Percentiles rank a stretch among this genome's conserved stretches.
phyloP scores from a whole-genome alignment of 139 green algal species.

The Trebouxia sp. region DNA sequence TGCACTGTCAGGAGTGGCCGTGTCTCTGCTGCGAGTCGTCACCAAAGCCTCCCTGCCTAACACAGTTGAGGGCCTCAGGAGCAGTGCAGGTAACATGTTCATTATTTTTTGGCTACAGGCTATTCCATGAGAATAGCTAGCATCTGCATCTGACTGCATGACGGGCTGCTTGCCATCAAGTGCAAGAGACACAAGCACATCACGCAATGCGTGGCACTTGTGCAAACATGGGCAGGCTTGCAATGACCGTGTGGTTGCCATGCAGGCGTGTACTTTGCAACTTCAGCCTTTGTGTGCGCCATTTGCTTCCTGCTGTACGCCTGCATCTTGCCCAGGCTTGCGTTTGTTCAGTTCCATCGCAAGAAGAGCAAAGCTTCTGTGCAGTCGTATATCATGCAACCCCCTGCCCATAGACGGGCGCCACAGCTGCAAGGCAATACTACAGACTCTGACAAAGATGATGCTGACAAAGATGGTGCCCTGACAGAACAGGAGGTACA shows the following conservation, averaged over 20 bases:
- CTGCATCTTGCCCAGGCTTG: slow-evolving; percentile 44
- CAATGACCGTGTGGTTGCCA: neutral
- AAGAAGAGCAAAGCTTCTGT: neutral
- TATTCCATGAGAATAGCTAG: too few species aligned
- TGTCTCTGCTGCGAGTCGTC: slow-evolving; percentile 66
- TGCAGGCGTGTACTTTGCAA: slow-evolving; percentile 62
- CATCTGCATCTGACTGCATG: too few species aligned
- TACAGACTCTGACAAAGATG: neutral
- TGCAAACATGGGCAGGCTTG: too few species aligned
- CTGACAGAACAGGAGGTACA: neutral
- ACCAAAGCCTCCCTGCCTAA: slow-evolving; percentile 69
- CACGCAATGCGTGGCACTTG: too few species aligned
- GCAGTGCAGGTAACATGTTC: slow-evolving; percentile 29
- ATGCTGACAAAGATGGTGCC: neutral
- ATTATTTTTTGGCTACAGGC: neutral
- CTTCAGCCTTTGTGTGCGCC: slow-evolving; percentile 42
- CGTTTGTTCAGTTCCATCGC: slow-evolving; percentile 31
- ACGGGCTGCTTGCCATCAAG: too few species aligned
- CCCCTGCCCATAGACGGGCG: neutral
- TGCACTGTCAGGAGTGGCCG: slow-evolving; percentile 63
- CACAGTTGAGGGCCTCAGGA: slow-evolving; percentile 45
- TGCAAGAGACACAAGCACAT: too few species aligned
- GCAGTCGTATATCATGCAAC: slow-evolving; percentile 8
- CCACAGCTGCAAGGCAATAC: neutral
- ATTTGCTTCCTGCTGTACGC: slow-evolving; percentile 54